Evolutionary conservation across 805 yeast genomes (phyloP), one percentile per base, ranked within the genome.

Genomic region (Candida pini): DNA sequence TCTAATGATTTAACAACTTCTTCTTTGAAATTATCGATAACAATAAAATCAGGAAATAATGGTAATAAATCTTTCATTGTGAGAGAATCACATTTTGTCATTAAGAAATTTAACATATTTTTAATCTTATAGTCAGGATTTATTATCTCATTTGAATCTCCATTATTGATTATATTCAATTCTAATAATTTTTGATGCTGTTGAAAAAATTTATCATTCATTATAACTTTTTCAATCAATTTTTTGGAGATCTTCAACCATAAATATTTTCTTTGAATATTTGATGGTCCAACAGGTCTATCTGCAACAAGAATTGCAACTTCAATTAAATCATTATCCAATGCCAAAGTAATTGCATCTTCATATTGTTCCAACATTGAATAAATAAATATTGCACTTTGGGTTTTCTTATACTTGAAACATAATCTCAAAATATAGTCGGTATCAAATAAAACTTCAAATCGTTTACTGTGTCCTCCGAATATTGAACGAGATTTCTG

Each of bases 11-110:
- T 66, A 21, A 89, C 85, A 28, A 92, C 74, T 46, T 88, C 95
- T 30, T 82, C 84, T 44, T 87, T 86, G 49, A 92, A 74, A 40
- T 82, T 78, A 44, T 85, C 92, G 31, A 92, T 79, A 18, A 85
- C 77, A 0, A 84, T 73, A 38, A 84, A 76, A 46, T 87, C 89
- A 0, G 97, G 96, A 44, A 92, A 80, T 21, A 86, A 62, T 2
- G 94, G 94, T 33, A 92, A 60, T 26, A 92, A 52, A 49, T 92
- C 97, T 42, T 84, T 88, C 28, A 92, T 78, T 3, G 79, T 71
- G 15, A 84, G 53, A 10, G 72, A 48, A 12, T 68, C 73, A 43
- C 75, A 66, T 16, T 70, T 71, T 13, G 62, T 66, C 37, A 57
- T 54, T 34, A 62, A 58, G 39, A 48, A 72, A 39, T 43, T 60